Conservation (phyloP, 805 yeast species). For the Schizosaccharomyces japonicus region DNA sequence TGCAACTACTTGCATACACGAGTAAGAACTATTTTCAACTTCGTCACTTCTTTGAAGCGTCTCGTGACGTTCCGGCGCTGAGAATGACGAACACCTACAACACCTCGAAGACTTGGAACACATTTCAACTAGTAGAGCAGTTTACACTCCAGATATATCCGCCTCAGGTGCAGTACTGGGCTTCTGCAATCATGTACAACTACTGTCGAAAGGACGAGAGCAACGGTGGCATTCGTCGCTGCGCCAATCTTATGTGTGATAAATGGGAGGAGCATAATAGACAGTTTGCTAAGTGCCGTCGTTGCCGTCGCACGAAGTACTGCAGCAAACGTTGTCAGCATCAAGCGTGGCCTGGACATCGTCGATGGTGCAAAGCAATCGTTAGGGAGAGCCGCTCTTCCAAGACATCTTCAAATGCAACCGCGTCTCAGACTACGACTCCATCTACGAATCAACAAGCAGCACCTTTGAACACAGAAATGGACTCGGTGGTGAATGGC, state of each 20-base stretch:
- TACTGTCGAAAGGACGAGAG: constrained; percentile 77
- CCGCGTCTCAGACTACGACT: too few relatives aligned
- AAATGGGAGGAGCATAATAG: constrained; percentile 79
- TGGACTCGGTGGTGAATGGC: too few relatives aligned
- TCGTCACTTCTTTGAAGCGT: constrained; percentile 47
- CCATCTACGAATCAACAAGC: too few relatives aligned
- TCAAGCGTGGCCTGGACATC: constrained; percentile 76
- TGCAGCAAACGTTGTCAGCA: constrained; percentile 83
- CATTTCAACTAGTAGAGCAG: constrained; percentile 78
- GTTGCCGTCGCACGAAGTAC: constrained; percentile 85
- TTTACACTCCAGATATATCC: constrained; percentile 51
- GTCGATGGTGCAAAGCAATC: constrained; percentile 52
- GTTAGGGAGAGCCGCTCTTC: background rate
- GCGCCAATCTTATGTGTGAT: constrained; percentile 83
- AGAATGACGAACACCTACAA: constrained; percentile 11
- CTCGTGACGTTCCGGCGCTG: constrained; percentile 50
- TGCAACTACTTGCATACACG: constrained; percentile 75
- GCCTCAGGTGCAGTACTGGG: constrained; percentile 80
- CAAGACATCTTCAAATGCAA: too few relatives aligned
- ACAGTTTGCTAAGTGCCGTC: constrained; percentile 81
- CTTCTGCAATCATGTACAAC: constrained; percentile 91
- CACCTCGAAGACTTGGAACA: constrained; percentile 11
- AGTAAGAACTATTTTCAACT: constrained; percentile 60
- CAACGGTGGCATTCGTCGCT: constrained; percentile 76
- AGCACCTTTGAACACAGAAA: too few relatives aligned